Conservation (phyloP, 2,329 filamentous ascomycete species). For the Diaporthe sp. region DNA sequence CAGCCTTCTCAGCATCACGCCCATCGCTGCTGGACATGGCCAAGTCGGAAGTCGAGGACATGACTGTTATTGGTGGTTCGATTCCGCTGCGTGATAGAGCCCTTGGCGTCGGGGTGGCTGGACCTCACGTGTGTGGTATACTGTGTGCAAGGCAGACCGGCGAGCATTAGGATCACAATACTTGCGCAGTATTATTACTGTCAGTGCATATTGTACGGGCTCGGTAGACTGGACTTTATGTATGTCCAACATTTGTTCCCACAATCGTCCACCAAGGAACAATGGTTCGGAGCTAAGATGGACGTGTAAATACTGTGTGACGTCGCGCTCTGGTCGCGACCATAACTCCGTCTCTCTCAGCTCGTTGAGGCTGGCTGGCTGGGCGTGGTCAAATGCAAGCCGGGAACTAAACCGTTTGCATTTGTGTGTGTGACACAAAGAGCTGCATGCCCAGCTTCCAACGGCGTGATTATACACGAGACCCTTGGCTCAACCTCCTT, state of each 20-base stretch:
- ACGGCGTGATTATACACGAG: not conserved
- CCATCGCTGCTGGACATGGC: conserved; percentile 8
- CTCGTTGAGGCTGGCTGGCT: conserved; percentile 1
- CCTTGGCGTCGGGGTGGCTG: not conserved
- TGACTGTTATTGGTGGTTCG: conserved; percentile 2
- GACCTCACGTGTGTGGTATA: conserved; percentile 11
- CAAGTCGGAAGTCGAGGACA: not conserved
- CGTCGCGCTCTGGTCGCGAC: not conserved
- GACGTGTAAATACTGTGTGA: not conserved
- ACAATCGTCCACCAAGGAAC: not conserved
- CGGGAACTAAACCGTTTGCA: not conserved
- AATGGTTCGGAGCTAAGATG: conserved; percentile 6
- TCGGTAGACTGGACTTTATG: not conserved
- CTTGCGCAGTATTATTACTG: not conserved
- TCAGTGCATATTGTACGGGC: not conserved
- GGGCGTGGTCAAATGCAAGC: conserved; percentile 1
- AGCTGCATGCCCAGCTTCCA: not conserved
- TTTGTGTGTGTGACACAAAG: not conserved
- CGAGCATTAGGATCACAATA: not conserved
- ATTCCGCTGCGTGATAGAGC: not conserved
- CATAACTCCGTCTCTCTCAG: not conserved
- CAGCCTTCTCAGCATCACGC: conserved; percentile 10
- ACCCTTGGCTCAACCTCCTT: not conserved
- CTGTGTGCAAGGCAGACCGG: not conserved
- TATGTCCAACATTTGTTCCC: not conserved